Evolutionary conservation across 345 rosid genomes (phyloP).

Genomic region (Durio zibethinus): DNA sequence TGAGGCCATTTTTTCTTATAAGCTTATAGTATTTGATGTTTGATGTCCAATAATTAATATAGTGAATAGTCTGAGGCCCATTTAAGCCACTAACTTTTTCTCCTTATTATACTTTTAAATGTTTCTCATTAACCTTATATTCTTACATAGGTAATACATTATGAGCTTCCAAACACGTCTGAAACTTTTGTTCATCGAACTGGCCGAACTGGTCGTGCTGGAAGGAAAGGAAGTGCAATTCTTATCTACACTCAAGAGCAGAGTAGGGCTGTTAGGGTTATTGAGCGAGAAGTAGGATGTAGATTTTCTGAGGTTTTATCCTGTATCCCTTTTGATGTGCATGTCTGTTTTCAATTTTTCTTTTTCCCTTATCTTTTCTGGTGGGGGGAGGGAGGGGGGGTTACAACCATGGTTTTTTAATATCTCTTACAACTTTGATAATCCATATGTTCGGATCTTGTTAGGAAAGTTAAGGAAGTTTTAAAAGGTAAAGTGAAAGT

Average conservation of each 20-base stretch:
- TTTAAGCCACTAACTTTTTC: background rate
- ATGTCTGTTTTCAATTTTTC: background rate
- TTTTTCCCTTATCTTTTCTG: background rate
- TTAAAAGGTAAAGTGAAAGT: background rate
- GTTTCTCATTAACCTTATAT: conserved; percentile 1
- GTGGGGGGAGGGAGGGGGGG: background rate
- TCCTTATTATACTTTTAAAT: background rate
- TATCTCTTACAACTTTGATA: background rate
- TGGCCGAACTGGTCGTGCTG: conserved; percentile 98
- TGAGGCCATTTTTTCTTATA: background rate
- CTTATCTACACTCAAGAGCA: conserved; percentile 72
- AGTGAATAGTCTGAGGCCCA: background rate
- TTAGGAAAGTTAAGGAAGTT: background rate
- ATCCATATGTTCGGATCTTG: too few species aligned
- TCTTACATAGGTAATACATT: conserved; percentile 65
- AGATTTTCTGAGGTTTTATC: conserved; percentile 66
- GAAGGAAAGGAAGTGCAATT: conserved; percentile 92
- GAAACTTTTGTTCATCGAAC: conserved; percentile 98
- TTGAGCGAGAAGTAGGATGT: conserved; percentile 87
- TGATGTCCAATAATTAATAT: background rate
- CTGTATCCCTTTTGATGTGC: background rate
- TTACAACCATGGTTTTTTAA: background rate
- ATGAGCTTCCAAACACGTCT: conserved; percentile 80
- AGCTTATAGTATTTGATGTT: background rate
- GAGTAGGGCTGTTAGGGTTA: conserved; percentile 52